Evolutionary conservation across 768 basidiomycete species (phyloP).

Genomic region (Piloderma croceum): DNA sequence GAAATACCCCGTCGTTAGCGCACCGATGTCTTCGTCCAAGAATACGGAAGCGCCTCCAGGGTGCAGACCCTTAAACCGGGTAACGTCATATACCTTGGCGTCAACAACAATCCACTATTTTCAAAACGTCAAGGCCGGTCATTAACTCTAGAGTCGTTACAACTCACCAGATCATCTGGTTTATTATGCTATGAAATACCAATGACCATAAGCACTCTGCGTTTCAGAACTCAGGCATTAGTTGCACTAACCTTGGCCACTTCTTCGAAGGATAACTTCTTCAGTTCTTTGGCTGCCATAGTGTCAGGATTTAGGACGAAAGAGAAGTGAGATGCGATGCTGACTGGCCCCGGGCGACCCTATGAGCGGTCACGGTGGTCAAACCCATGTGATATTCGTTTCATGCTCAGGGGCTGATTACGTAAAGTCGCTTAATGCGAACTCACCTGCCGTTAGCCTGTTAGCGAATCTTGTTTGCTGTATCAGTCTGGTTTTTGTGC

Average conservation of each 20-base stretch:
- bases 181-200: constrained; percentile 64
- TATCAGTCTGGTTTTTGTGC: too few species aligned
- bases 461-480: too few species aligned
- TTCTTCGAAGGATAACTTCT: constrained; percentile 56
- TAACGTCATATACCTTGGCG: constrained; percentile 75
- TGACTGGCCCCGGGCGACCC: too few species aligned
- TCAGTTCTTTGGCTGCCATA: constrained; percentile 30
- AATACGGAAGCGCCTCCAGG: constrained; percentile 78
- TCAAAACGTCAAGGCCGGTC: background rate
- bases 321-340: constrained; percentile 9
- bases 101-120: constrained; percentile 79
- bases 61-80: constrained; percentile 73
- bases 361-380: too few species aligned
- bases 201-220: background rate
- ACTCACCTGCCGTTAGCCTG: too few species aligned
- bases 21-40: constrained; percentile 66
- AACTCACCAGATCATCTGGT: constrained; percentile 60
- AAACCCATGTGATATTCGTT: too few species aligned
- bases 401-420: too few species aligned
- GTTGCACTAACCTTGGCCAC: constrained; percentile 70
- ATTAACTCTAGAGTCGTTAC: background rate
- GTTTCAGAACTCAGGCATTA: constrained; percentile 11
- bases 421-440: too few species aligned
- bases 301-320: constrained; percentile 4
- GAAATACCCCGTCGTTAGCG: constrained; percentile 16